Evolutionary conservation across 2,329 filamentous ascomycete species (phyloP).

Genomic region (Diaporthe velutina): DNA sequence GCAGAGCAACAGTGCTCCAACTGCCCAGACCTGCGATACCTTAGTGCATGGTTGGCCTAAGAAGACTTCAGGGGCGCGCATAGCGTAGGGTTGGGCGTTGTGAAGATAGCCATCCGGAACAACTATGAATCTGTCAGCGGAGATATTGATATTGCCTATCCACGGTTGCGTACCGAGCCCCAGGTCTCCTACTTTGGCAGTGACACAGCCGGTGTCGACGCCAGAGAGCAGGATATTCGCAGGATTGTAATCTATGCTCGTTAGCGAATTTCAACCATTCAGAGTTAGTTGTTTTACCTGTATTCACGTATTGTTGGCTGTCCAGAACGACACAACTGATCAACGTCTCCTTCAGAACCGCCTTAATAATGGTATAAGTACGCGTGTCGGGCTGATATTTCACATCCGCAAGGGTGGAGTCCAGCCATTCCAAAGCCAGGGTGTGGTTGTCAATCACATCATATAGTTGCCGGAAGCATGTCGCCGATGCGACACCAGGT

Average conservation of each 20-base stretch:
- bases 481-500: not conserved
- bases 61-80: not conserved
- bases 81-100: not conserved
- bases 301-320: not conserved
- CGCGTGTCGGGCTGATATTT: not conserved
- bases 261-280: not conserved
- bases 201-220: not conserved
- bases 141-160: not conserved
- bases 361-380: not conserved
- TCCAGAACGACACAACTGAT: not conserved
- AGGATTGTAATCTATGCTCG: not conserved
- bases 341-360: not conserved
- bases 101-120: not conserved
- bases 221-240: not conserved
- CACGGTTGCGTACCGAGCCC: not conserved
- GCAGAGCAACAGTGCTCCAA: not conserved
- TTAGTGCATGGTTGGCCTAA: not conserved
- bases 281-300: not conserved
- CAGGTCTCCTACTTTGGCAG: not conserved
- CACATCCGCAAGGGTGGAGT: not conserved
- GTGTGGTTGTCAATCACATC: slow-evolving; percentile 1
- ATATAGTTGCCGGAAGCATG: slow-evolving; percentile 1
- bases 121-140: not conserved
- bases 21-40: not conserved
- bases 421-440: not conserved